These are phyloP conservation scores for Fusarium virguliforme DNA, from an alignment of 2,329 filamentous ascomycete genomes.

Conservation along the genomic window DNA sequence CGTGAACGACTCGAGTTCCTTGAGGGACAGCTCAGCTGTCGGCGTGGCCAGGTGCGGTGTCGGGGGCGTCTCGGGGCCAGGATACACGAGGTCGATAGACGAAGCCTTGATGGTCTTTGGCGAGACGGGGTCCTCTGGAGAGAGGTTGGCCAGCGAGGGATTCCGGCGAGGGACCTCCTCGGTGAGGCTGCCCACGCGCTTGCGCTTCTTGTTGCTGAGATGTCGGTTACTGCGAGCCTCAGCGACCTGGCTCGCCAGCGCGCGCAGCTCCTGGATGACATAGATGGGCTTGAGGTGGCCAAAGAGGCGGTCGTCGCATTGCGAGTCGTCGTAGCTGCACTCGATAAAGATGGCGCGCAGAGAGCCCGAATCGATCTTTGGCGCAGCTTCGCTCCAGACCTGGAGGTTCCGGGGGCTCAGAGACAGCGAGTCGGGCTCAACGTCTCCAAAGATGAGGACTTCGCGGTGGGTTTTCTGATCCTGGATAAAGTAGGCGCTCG, in stretches of 20 bases:
- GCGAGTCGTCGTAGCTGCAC: slow-evolving; percentile 90
- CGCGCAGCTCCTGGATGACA: slow-evolving; percentile 83
- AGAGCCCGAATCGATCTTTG: slow-evolving; percentile 81
- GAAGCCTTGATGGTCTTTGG: slow-evolving; percentile 63
- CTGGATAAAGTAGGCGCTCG: slow-evolving; percentile 93
- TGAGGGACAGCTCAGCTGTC: slow-evolving; percentile 63
- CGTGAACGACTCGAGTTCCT: slow-evolving; percentile 55
- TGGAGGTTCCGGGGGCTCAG: slow-evolving; percentile 83
- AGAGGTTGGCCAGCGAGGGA: slow-evolving; percentile 42
- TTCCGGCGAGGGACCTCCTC: slow-evolving; percentile 46
- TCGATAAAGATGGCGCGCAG: slow-evolving; percentile 93
- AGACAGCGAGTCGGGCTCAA: slow-evolving; percentile 91
- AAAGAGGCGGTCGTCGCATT: slow-evolving; percentile 83
- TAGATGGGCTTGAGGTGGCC: slow-evolving; percentile 91
- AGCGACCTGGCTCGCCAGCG: slow-evolving; percentile 80
- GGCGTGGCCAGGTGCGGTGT: slow-evolving; percentile 65
- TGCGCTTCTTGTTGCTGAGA: slow-evolving; percentile 73
- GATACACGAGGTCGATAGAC: slow-evolving; percentile 33
- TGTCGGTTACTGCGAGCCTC: slow-evolving; percentile 60
- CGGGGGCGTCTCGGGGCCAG: slow-evolving; percentile 59
- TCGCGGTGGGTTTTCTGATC: slow-evolving; percentile 80
- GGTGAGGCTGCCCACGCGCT: slow-evolving; percentile 64
- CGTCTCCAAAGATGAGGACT: slow-evolving; percentile 94
- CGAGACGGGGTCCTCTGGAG: slow-evolving; percentile 66
- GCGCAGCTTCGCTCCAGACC: slow-evolving; percentile 91